A percentile compares a stretch with the other conserved stretches of the same genome.
These are phyloP conservation scores for Penicillium sp. DNA, from an alignment of 2,329 filamentous ascomycete species.

Conservation along the genomic window DNA sequence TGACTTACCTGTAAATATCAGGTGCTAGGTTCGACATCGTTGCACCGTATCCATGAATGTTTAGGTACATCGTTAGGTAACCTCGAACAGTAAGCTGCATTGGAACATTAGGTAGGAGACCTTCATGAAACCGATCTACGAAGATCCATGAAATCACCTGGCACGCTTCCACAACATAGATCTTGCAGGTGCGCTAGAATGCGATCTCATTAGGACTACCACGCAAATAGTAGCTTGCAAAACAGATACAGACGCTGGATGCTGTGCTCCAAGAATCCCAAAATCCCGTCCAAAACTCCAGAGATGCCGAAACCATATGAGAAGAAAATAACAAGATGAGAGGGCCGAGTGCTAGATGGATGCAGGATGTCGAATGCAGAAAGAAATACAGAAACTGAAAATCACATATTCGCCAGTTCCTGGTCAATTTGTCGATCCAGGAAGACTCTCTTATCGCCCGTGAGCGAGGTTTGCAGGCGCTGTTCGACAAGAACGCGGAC, in stretches of 20 bases:
- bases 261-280: constrained; percentile 4
- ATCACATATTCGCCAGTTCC: constrained; percentile 88
- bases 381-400: constrained; percentile 16
- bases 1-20: too few relatives aligned
- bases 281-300: constrained; percentile 18
- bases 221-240: neutral
- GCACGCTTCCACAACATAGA: too few relatives aligned
- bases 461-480: constrained; percentile 81
- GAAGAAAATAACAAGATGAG: neutral
- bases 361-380: constrained; percentile 16
- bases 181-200: constrained; percentile 4
- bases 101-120: too few relatives aligned
- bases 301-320: constrained; percentile 21
- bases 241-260: constrained; percentile 8
- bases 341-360: constrained; percentile 10
- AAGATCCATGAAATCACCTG: too few relatives aligned
- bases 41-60: too few relatives aligned
- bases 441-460: constrained; percentile 80
- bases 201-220: constrained; percentile 5
- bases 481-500: constrained; percentile 88
- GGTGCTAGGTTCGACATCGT: too few relatives aligned
- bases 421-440: constrained; percentile 90
- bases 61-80: too few relatives aligned
- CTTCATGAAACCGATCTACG: too few relatives aligned
- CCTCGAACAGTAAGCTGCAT: too few relatives aligned